Percentiles rank a stretch among this genome's conserved stretches.
Evolutionary conservation across 2,329 filamentous ascomycete species (phyloP).

Genomic region (Atkinsonella hypoxylon): DNA sequence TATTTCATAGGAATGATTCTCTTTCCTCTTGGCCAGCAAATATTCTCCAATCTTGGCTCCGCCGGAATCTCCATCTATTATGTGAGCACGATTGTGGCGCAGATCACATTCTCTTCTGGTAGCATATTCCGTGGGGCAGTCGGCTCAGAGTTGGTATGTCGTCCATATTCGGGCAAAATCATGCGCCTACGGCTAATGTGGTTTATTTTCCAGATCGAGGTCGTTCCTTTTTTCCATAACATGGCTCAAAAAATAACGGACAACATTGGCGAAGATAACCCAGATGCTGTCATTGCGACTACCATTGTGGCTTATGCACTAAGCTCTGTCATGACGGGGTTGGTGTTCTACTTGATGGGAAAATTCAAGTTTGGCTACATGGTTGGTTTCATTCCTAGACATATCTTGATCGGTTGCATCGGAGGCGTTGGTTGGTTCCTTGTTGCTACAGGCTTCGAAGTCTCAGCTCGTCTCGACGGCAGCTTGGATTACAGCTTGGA

Average conservation of each 20-base stretch:
- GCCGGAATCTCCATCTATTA: slow-evolving; percentile 99
- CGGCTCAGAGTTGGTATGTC: slow-evolving; percentile 75
- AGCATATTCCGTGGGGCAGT: slow-evolving; percentile 86
- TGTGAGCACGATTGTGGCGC: slow-evolving; percentile 89
- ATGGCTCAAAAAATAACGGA: slow-evolving; percentile 86
- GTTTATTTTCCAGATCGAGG: slow-evolving; percentile 60
- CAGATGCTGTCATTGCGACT: slow-evolving; percentile 81
- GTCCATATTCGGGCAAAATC: neutral
- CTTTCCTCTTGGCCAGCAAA: slow-evolving; percentile 77
- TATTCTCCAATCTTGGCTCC: slow-evolving; percentile 77
- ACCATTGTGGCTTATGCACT: slow-evolving; percentile 85
- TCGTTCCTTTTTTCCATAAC: slow-evolving; percentile 97
- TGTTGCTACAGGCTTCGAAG: slow-evolving; percentile 81
- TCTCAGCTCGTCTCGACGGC: slow-evolving; percentile 78
- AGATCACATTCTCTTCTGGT: slow-evolving; percentile 76
- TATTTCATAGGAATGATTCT: slow-evolving; percentile 63
- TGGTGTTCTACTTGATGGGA: slow-evolving; percentile 88
- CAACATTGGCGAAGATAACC: slow-evolving; percentile 65
- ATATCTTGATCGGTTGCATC: slow-evolving; percentile 94
- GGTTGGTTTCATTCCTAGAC: slow-evolving; percentile 91
- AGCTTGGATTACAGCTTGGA: slow-evolving; percentile 70
- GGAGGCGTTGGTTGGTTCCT: slow-evolving; percentile 95
- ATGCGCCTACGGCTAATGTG: neutral
- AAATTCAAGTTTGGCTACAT: slow-evolving; percentile 79
- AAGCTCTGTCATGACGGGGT: slow-evolving; percentile 80